These are phyloP conservation scores for Pseudogymnoascus sp. DNA, from an alignment of 2,329 filamentous ascomycete species.

Conservation along the genomic window DNA sequence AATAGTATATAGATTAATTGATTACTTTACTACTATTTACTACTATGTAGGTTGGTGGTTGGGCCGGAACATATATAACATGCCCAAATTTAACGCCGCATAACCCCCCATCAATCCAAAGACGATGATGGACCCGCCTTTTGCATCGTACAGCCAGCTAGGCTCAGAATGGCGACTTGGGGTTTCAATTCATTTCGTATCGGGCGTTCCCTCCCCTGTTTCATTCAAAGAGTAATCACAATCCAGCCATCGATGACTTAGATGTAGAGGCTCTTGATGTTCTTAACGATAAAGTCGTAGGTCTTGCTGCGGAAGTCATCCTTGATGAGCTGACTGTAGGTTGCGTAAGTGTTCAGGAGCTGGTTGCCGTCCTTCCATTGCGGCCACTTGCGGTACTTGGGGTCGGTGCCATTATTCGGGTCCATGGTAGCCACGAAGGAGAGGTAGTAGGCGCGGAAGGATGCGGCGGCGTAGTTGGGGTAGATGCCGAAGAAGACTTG, in stretches of 20 bases:
- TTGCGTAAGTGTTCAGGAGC: slow-evolving; percentile 42
- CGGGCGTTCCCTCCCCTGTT: not conserved
- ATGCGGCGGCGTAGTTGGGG: slow-evolving; percentile 51
- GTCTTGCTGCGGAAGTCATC: slow-evolving; percentile 43
- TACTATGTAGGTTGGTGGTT: no score
- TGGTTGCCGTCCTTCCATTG: slow-evolving; percentile 43
- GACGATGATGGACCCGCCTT: not conserved
- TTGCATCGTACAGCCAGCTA: not conserved
- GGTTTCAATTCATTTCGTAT: not conserved
- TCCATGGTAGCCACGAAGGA: slow-evolving; percentile 64
- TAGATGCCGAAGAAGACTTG: slow-evolving; percentile 60
- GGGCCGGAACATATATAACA: not conserved
- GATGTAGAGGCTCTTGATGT: slow-evolving; percentile 14
- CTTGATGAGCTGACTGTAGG: slow-evolving; percentile 30
- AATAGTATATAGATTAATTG: no score
- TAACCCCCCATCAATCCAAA: not conserved
- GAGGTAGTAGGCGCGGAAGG: slow-evolving; percentile 62
- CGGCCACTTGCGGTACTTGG: slow-evolving; percentile 40
- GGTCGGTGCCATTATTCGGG: slow-evolving; percentile 50
- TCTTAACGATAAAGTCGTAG: slow-evolving; percentile 34
- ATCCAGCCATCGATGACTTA: not conserved
- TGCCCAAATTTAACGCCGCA: not conserved
- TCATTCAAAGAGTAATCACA: not conserved
- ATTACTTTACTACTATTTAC: no score
- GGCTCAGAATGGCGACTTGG: not conserved